Evolutionary conservation across 2,329 filamentous ascomycete species (phyloP), one percentile per base, ranked within the genome.

Genomic region (Epichloe uncinata): DNA sequence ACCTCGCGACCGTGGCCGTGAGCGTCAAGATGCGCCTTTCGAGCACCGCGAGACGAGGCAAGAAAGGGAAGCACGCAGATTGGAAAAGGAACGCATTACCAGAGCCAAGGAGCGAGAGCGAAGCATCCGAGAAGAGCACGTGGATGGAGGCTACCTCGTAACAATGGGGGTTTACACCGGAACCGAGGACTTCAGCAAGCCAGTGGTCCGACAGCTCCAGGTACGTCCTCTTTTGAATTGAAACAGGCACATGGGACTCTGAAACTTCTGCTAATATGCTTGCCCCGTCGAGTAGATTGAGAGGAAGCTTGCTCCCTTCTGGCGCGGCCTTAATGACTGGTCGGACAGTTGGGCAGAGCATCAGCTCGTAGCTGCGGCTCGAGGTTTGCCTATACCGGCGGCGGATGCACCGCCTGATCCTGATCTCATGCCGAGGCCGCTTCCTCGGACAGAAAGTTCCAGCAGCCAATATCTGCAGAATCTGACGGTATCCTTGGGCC

Each of bases 151-250:
- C 20, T 98, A 84, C 69, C 71, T 98, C 45, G 93, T 98, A 34
- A 98, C 93, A 0, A 79, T 95, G 62, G 93, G 93, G 36, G 87
- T 90, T 46, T 98, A 98, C 63, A 91, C 87, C 20, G 90, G 91
- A 0, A 73, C 81, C 0, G 93, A 98, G 67, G 93, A 98, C 67
- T 98, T 91, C 64, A 95, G 81, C 72, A 97, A 97, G 66, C 71
- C 78, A 16, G 73, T 87, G 45, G 91, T 97, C 50, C 81, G 93
- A 57, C 90, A 95, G 64, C 71, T 98, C 50, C 91, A 93, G 83
- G 89, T 95, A 75, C 61, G 70, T 60, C 33, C 20, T 41, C 22
- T 36, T 20, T 18, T 36, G 12, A 5, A 12, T n/a, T 6, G 13
- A 4, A 16, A 20, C 41, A 5, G 6, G 22, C 47, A 51, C 50